These are phyloP conservation scores for Nicotiana otophora DNA, from an alignment of 257 asterid species.

Conservation along the genomic window DNA sequence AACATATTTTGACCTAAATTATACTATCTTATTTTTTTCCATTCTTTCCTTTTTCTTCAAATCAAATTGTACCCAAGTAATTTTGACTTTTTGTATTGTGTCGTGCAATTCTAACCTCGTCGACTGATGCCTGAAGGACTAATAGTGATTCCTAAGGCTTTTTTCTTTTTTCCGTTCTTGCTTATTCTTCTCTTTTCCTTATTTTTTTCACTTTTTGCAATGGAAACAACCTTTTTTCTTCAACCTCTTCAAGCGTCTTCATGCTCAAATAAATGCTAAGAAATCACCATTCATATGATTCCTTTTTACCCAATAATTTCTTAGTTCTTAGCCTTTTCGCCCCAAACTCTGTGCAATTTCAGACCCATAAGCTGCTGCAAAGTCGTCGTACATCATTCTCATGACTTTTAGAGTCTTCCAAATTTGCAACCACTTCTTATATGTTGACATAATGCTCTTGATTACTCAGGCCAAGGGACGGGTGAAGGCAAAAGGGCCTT, in stretches of 20 bases:
- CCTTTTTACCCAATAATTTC: neutral
- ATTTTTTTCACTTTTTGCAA: neutral
- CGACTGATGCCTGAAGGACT: neutral
- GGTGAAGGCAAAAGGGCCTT: slow-evolving; percentile 70
- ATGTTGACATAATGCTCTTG: slow-evolving; percentile 12
- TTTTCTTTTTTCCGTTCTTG: neutral
- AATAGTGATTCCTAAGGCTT: neutral
- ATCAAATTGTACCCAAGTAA: neutral
- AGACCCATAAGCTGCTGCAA: neutral
- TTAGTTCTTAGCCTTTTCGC: neutral
- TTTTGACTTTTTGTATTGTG: neutral
- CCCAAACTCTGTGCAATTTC: neutral
- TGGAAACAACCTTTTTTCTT: neutral
- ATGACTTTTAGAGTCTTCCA: neutral
- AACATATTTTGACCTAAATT: neutral
- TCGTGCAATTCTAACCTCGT: neutral
- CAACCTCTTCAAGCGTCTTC: neutral
- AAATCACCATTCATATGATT: neutral
- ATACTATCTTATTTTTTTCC: neutral
- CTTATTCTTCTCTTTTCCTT: neutral
- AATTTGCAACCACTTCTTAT: neutral
- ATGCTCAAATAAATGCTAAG: neutral
- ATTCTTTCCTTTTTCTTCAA: neutral
- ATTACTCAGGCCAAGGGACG: slow-evolving; percentile 57
- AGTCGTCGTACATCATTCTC: neutral